Evolutionary conservation across 2,329 filamentous ascomycete species (phyloP).

Genomic region (Fusarium papillatum): DNA sequence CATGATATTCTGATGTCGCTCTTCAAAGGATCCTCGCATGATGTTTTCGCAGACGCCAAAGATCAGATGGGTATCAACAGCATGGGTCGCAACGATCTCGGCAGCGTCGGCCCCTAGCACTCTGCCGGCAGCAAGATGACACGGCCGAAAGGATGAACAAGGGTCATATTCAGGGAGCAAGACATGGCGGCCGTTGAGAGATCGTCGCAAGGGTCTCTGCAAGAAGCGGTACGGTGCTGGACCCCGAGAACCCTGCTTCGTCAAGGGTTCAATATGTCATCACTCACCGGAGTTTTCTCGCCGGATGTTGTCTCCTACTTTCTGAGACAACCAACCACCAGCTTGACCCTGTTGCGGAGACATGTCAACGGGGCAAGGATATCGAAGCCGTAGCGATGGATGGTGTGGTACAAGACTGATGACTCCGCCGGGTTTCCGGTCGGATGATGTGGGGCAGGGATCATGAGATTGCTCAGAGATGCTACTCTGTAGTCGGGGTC

Average conservation of each 20-base stretch:
- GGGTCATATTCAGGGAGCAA: constrained; percentile 8
- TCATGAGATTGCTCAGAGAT: constrained; percentile 46
- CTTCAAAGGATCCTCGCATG: constrained; percentile 1
- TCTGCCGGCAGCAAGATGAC: constrained; percentile 5
- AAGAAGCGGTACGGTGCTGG: constrained; percentile 12
- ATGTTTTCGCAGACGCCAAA: neutral
- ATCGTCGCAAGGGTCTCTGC: constrained; percentile 37
- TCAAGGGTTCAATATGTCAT: constrained; percentile 14
- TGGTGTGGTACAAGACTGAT: constrained; percentile 40
- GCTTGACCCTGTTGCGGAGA: constrained; percentile 23
- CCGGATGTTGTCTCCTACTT: constrained; percentile 23
- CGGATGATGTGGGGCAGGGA: constrained; percentile 48
- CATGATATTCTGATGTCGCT: constrained; percentile 1
- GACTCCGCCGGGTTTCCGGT: constrained; percentile 34
- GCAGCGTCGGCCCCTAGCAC: constrained; percentile 28
- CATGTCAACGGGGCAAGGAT: constrained; percentile 36
- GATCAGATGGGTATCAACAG: neutral
- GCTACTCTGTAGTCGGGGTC: constrained; percentile 34
- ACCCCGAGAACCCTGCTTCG: constrained; percentile 17
- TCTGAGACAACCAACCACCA: constrained; percentile 9
- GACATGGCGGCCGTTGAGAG: constrained; percentile 24
- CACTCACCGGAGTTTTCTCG: constrained; percentile 35
- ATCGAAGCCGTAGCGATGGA: constrained; percentile 28
- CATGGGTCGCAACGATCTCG: constrained; percentile 27
- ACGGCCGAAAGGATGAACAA: neutral